Percentiles rank a stretch among this genome's conserved stretches.
Conservation (phyloP, 192 early-diverging fungal genomes). For the Rhizophlyctis rosea region DNA sequence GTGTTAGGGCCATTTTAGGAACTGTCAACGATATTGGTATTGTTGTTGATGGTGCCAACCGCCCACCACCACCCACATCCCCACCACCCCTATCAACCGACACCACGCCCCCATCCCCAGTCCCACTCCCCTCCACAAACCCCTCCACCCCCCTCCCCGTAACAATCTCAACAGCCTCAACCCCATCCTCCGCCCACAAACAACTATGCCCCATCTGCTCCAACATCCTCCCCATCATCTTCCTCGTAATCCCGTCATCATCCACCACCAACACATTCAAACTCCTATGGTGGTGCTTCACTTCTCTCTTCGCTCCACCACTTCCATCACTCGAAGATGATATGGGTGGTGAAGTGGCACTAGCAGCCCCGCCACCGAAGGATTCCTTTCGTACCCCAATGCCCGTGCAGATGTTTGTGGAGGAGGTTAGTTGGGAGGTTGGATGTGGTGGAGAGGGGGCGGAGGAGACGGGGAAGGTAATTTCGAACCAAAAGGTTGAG, state of each 20-base stretch:
- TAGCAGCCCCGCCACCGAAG: too few relatives aligned
- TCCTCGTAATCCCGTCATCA: conserved; percentile 24
- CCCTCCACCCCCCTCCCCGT: not conserved
- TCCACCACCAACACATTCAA: conserved; percentile 23
- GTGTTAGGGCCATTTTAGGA: not conserved
- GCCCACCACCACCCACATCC: not conserved
- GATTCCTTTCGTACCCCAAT: too few relatives aligned
- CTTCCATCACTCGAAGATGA: too few relatives aligned
- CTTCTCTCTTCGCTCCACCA: too few relatives aligned
- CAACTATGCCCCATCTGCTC: conserved; percentile 16
- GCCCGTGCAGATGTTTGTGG: too few relatives aligned
- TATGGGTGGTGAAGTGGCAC: too few relatives aligned
- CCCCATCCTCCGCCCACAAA: conserved; percentile 19
- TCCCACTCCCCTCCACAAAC: not conserved
- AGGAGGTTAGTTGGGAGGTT: too few relatives aligned
- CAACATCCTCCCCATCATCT: conserved; percentile 23
- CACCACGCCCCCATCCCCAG: not conserved
- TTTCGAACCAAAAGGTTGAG: conserved; percentile 25
- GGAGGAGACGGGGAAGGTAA: conserved; percentile 11
- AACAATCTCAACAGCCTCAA: conserved; percentile 17
- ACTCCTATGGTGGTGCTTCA: too few relatives aligned
- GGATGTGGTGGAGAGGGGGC: not conserved
- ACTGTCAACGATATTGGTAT: too few relatives aligned
- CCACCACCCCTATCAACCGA: not conserved
- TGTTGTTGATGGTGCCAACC: not conserved